Evolutionary conservation across 2,329 filamentous ascomycete genomes (phyloP).

Genomic region (Aspergillus melleus): DNA sequence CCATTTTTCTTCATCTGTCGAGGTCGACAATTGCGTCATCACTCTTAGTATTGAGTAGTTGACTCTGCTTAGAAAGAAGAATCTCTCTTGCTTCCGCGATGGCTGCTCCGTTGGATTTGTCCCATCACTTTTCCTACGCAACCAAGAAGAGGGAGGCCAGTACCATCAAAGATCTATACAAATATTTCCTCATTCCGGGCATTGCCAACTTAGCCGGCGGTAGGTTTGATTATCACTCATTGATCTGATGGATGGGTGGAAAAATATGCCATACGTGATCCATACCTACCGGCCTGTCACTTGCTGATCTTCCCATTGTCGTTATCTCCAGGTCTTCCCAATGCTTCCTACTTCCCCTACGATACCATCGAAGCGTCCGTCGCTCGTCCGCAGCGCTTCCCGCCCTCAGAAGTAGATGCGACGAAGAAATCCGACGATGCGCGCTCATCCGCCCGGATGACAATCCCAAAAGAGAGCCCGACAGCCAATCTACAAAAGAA

Average conservation of each 20-base stretch:
- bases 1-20: background rate
- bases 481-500: conserved; percentile 62
- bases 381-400: conserved; percentile 72
- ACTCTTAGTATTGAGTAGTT: background rate
- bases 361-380: conserved; percentile 84
- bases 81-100: background rate
- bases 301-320: background rate
- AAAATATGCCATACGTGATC: background rate
- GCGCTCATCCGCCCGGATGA: conserved; percentile 55
- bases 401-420: conserved; percentile 60
- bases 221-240: conserved; percentile 24
- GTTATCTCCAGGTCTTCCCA: conserved; percentile 67
- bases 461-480: conserved; percentile 68
- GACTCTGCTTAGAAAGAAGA: background rate
- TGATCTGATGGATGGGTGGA: background rate
- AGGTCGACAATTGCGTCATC: background rate
- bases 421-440: conserved; percentile 34
- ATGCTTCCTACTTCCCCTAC: conserved; percentile 81
- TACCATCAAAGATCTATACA: conserved; percentile 78
- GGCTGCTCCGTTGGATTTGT: conserved; percentile 67
- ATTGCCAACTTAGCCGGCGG: conserved; percentile 64
- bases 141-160: conserved; percentile 66
- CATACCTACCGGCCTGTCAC: background rate
- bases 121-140: conserved; percentile 72
- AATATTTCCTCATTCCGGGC: conserved; percentile 69